These are phyloP conservation scores for Malus hybrid DNA, from an alignment of 331 rosid genomes.

Conservation along the genomic window DNA sequence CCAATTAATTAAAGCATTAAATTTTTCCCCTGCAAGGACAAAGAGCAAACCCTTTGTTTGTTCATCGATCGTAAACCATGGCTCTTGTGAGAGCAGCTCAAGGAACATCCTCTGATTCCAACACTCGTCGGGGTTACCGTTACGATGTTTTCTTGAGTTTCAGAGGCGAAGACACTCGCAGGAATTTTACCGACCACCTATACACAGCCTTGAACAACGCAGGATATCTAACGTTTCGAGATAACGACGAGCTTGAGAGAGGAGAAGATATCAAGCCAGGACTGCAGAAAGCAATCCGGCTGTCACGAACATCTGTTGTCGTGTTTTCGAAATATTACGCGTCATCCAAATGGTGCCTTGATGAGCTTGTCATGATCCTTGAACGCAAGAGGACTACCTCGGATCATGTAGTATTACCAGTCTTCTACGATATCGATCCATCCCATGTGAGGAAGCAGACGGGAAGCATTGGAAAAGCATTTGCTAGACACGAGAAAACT, in stretches of 20 bases:
- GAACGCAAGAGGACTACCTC: neutral
- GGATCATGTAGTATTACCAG: neutral
- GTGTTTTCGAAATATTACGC: too few relatives aligned
- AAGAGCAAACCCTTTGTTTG: neutral
- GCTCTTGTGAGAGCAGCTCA: neutral
- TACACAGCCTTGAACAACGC: too few relatives aligned
- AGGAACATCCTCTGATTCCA: neutral
- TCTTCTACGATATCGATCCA: slow-evolving; percentile 9
- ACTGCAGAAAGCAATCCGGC: too few relatives aligned
- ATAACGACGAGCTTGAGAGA: too few relatives aligned
- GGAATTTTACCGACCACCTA: too few relatives aligned
- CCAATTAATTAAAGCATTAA: too few relatives aligned
- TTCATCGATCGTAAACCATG: neutral
- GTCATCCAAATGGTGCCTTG: too few relatives aligned
- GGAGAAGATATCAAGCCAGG: too few relatives aligned
- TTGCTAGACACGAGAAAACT: neutral
- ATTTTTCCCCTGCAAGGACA: too few relatives aligned
- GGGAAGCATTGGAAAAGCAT: neutral
- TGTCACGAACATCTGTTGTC: too few relatives aligned
- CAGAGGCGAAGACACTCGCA: neutral
- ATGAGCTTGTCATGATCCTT: neutral
- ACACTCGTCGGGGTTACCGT: neutral
- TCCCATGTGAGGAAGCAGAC: slow-evolving; percentile 14
- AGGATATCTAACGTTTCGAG: too few relatives aligned
- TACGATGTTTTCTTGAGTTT: slow-evolving; percentile 1